Percentiles rank a stretch among this genome's conserved stretches.
These are phyloP conservation scores for Talaromyces atroroseus DNA, from an alignment of 2,329 filamentous ascomycete genomes.

Conservation along the genomic window DNA sequence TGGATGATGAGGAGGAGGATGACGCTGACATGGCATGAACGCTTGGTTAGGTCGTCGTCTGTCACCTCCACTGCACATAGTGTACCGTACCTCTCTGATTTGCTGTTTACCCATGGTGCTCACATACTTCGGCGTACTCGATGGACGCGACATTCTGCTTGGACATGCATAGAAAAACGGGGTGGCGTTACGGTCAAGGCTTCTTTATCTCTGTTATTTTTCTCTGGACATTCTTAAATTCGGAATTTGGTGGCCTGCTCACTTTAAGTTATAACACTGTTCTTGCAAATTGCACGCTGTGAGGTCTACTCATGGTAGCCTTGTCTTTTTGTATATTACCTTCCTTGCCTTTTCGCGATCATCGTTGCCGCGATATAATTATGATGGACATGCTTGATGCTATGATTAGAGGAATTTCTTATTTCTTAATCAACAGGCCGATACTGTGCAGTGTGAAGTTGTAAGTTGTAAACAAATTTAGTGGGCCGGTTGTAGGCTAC, in stretches of 20 bases:
- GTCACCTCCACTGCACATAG: not conserved
- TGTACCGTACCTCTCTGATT: not conserved
- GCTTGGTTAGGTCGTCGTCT: conserved; percentile 1
- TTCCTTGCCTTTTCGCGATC: not conserved
- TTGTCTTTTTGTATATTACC: conserved; percentile 6
- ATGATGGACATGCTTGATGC: not conserved
- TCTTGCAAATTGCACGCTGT: not conserved
- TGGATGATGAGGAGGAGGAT: conserved; percentile 67
- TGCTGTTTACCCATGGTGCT: conserved; percentile 1
- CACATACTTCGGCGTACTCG: conserved; percentile 9
- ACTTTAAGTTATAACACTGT: not conserved
- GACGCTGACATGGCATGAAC: conserved; percentile 45
- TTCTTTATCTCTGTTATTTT: not conserved
- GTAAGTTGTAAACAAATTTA: too few relatives aligned
- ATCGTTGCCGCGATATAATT: not conserved
- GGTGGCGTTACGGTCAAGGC: conserved; percentile 12
- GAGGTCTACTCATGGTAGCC: not conserved
- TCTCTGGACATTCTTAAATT: conserved; percentile 4
- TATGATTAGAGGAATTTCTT: too few relatives aligned
- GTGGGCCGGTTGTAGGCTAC: not conserved
- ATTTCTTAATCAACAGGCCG: too few relatives aligned
- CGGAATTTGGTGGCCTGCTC: not conserved
- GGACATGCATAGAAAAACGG: conserved; percentile 13
- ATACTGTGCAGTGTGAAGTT: too few relatives aligned
- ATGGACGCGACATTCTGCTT: conserved; percentile 6